phyloP scores from a whole-genome alignment of 306 rosid genomes.

The Abrus precatorius region DNA sequence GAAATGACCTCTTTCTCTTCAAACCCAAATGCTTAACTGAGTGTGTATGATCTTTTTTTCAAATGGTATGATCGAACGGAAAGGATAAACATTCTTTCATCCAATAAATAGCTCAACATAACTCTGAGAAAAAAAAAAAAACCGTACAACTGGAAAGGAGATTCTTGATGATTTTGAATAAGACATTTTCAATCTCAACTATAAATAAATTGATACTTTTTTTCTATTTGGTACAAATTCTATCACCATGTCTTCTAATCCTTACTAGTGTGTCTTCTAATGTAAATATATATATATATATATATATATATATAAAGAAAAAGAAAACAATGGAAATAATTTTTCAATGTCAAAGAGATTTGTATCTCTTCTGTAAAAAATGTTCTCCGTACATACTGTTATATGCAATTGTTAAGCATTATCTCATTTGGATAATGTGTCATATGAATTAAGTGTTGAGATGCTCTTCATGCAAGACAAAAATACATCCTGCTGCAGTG shows the following conservation, averaged over 20 bases:
- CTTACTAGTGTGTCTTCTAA: neutral
- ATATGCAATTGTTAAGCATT: neutral
- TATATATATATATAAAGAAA: neutral
- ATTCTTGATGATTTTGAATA: constrained; percentile 2
- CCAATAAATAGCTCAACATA: constrained; percentile 23
- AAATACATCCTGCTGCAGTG: neutral
- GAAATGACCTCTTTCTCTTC: neutral
- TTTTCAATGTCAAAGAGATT: constrained; percentile 24
- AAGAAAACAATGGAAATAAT: neutral
- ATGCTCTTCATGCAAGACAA: constrained; percentile 28
- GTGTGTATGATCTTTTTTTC: neutral
- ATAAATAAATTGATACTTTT: neutral
- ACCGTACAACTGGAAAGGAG: neutral
- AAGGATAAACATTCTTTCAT: constrained; percentile 1
- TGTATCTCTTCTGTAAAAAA: constrained; percentile 19
- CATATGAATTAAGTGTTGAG: constrained; percentile 16
- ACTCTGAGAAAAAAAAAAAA: neutral
- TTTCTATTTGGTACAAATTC: constrained; percentile 2
- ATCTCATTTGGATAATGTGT: constrained; percentile 41
- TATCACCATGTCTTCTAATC: neutral
- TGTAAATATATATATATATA: neutral
- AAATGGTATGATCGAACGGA: neutral
- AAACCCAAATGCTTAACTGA: constrained; percentile 15
- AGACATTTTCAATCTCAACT: constrained; percentile 20
- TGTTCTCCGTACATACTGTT: neutral